Conservation (phyloP, 2,329 filamentous ascomycete species). For the Didymella segeticola region DNA sequence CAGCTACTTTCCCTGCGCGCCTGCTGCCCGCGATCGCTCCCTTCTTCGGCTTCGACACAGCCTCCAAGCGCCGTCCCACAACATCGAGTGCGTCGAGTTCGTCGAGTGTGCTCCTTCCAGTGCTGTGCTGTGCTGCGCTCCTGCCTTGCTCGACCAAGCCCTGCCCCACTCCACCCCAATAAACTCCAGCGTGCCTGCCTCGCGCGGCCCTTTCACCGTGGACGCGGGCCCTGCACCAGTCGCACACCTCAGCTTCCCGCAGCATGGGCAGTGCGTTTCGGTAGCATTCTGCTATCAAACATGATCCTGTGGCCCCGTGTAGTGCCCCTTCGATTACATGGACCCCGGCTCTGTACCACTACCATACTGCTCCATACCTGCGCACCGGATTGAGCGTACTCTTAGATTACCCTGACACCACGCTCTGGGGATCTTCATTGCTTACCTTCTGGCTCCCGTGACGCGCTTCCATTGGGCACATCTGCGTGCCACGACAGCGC, state of each 20-base stretch:
- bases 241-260: slow-evolving; percentile 26
- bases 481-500: slow-evolving; percentile 45
- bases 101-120: slow-evolving; percentile 23
- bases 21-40: slow-evolving; percentile 21
- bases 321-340: slow-evolving; percentile 47
- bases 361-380: slow-evolving; percentile 49
- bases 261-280: slow-evolving; percentile 45
- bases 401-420: slow-evolving; percentile 7
- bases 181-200: slow-evolving; percentile 12
- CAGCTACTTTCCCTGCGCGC: slow-evolving; percentile 21
- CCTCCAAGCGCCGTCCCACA: slow-evolving; percentile 33
- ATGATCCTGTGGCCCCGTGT: slow-evolving; percentile 41
- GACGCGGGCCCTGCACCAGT: slow-evolving; percentile 13
- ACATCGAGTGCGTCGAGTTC: too few relatives aligned
- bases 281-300: slow-evolving; percentile 39
- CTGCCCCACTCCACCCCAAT: slow-evolving; percentile 6
- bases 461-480: slow-evolving; percentile 36
- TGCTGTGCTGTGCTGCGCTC: slow-evolving; percentile 19
- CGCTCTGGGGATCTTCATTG: slow-evolving; percentile 10
- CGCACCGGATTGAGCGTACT: slow-evolving; percentile 44
- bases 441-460: slow-evolving; percentile 23
- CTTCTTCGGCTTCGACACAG: slow-evolving; percentile 14
- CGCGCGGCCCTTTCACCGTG: slow-evolving; percentile 8
- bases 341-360: slow-evolving; percentile 46
- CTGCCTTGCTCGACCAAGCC: slow-evolving; percentile 20